Evolutionary conservation across 2,329 filamentous ascomycete species (phyloP).

Genomic region (Pestalotiopsis sp.): DNA sequence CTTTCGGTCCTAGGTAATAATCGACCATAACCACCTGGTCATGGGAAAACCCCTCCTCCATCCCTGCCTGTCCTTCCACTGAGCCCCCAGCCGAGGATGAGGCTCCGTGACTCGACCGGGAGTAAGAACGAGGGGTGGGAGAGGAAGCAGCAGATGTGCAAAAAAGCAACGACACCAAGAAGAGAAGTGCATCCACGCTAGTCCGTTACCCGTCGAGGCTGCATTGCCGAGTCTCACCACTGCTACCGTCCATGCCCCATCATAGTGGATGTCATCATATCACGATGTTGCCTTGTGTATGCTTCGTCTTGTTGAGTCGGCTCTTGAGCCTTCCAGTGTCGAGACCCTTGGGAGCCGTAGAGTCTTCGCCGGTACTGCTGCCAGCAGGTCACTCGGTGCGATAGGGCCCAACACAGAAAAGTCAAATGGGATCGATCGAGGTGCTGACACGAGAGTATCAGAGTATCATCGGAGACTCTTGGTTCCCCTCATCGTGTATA

Average conservation of each 20-base stretch:
- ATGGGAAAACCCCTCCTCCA: not conserved
- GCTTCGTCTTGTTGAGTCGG: too few relatives aligned
- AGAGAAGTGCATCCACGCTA: conserved; percentile 6
- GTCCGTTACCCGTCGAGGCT: conserved; percentile 4
- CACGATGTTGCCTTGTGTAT: too few relatives aligned
- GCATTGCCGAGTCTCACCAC: not conserved
- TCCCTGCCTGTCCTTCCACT: not conserved
- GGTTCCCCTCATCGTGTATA: not conserved
- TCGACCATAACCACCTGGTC: not conserved
- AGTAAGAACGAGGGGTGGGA: not conserved
- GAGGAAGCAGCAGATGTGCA: not conserved
- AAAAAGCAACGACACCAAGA: not conserved
- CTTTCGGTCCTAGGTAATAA: not conserved
- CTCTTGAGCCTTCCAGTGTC: too few relatives aligned
- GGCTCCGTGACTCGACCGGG: not conserved
- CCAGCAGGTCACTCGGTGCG: too few relatives aligned
- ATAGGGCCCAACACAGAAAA: too few relatives aligned
- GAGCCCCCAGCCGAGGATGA: not conserved
- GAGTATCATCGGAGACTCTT: not conserved
- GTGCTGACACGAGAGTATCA: too few relatives aligned
- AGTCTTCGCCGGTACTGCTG: too few relatives aligned
- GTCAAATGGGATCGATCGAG: too few relatives aligned
- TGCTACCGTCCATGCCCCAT: not conserved
- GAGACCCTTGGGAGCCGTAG: too few relatives aligned
- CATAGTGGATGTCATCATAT: not conserved